Percentiles rank a stretch among this genome's conserved stretches.
Conservation (phyloP, 2,329 filamentous ascomycete genomes). For the Byssochlamys sp. region DNA sequence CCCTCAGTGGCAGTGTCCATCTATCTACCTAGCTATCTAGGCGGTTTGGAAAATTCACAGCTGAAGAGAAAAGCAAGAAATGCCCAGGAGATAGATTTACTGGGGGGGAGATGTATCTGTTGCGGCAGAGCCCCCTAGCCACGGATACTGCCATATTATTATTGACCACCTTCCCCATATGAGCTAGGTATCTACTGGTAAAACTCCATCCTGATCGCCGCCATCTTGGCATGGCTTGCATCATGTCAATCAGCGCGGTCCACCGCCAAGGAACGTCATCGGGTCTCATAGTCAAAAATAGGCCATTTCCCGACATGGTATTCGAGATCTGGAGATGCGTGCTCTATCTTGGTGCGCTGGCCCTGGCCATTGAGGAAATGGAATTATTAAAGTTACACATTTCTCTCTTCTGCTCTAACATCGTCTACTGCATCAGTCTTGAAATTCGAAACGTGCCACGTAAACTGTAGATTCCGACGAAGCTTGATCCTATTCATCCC, state of each 20-base stretch:
- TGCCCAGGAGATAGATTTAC: too few species aligned
- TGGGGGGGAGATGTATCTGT: too few species aligned
- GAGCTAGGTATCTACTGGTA: too few species aligned
- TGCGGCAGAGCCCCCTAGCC: too few species aligned
- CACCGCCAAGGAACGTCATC: neutral
- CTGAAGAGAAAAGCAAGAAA: too few species aligned
- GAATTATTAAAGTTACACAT: neutral
- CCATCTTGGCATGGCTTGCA: neutral
- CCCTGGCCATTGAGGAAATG: neutral
- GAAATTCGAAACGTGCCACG: neutral
- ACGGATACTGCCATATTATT: too few species aligned
- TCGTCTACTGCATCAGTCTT: neutral
- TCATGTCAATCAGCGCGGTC: too few species aligned
- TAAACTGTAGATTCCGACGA: neutral
- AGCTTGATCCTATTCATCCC: neutral
- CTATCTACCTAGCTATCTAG: too few species aligned
- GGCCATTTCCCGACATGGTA: neutral
- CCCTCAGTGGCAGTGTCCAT: too few species aligned
- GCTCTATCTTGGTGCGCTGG: neutral
- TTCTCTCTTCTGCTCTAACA: neutral
- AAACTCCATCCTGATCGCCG: too few species aligned
- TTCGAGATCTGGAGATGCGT: neutral
- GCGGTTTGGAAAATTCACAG: too few species aligned
- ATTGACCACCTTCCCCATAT: too few species aligned
- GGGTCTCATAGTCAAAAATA: neutral